phyloP scores from a whole-genome alignment of 2,329 filamentous ascomycete species.

The Didymella exigua region DNA sequence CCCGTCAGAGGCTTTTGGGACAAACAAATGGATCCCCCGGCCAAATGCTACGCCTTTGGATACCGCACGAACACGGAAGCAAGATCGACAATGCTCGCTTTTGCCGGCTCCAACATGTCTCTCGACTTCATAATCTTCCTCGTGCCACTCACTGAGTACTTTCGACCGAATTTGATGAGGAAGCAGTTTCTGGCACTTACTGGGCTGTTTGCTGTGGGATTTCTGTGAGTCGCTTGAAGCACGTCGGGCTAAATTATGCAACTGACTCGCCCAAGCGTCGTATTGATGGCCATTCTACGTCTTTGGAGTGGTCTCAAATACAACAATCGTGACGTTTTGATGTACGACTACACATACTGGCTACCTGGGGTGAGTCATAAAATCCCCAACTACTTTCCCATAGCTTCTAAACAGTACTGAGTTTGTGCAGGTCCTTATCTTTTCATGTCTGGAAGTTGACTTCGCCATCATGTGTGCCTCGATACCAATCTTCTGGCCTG shows the following conservation, averaged over 20 bases:
- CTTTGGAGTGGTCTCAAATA: slow-evolving; percentile 33
- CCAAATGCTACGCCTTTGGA: slow-evolving; percentile 38
- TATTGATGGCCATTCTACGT: slow-evolving; percentile 39
- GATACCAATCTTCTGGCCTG: slow-evolving; percentile 48
- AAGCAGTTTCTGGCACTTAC: slow-evolving; percentile 37
- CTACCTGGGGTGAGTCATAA: slow-evolving; percentile 19
- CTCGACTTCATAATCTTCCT: slow-evolving; percentile 39
- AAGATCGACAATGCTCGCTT: slow-evolving; percentile 26
- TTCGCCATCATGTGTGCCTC: slow-evolving; percentile 45
- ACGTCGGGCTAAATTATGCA: background rate
- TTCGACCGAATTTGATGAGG: slow-evolving; percentile 26
- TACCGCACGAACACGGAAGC: slow-evolving; percentile 22
- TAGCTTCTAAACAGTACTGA: background rate
- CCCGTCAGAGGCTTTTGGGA: slow-evolving; percentile 32
- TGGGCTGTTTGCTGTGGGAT: slow-evolving; percentile 8
- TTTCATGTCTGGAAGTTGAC: slow-evolving; percentile 42
- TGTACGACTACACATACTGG: slow-evolving; percentile 41
- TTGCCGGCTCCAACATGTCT: slow-evolving; percentile 39
- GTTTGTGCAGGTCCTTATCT: slow-evolving; percentile 23
- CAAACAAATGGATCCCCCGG: slow-evolving; percentile 10
- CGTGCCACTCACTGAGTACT: slow-evolving; percentile 36
- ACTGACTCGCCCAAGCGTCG: slow-evolving; percentile 27
- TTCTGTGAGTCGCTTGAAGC: slow-evolving; percentile 4
- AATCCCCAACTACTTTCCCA: too few relatives aligned
- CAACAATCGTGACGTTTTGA: slow-evolving; percentile 12